Percentiles rank a stretch among this genome's conserved stretches.
Evolutionary conservation across 345 rosid genomes (phyloP).

Genomic region (Dipteronia dyeriana): DNA sequence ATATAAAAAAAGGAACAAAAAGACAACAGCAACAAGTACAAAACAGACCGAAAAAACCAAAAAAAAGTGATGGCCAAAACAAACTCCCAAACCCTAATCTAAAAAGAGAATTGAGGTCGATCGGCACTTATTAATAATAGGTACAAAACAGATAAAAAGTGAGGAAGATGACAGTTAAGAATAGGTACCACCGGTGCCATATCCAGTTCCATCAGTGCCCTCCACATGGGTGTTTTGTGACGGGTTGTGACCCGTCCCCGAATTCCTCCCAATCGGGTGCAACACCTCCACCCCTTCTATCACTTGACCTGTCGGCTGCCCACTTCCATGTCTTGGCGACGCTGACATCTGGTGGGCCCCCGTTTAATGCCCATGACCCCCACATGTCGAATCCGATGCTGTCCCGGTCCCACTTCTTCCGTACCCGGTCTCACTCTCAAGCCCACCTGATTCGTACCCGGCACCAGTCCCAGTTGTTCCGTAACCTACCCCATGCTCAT

Average conservation of each 20-base stretch:
- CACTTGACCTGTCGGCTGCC: not conserved
- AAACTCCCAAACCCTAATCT: not conserved
- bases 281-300: not conserved
- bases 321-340: too few relatives aligned
- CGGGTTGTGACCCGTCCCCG: not conserved
- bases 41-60: not conserved
- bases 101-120: not conserved
- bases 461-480: not conserved
- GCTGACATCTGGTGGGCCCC: too few relatives aligned
- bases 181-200: constrained; percentile 13
- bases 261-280: not conserved
- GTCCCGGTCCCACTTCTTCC: not conserved
- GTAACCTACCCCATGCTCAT: not conserved
- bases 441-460: not conserved
- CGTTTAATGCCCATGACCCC: not conserved
- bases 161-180: not conserved
- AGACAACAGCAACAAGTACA: not conserved
- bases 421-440: not conserved
- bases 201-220: not conserved
- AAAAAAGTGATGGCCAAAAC: not conserved
- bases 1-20: not conserved
- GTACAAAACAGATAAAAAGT: not conserved
- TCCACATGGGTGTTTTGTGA: not conserved
- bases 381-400: not conserved
- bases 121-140: not conserved